Percentiles rank a stretch among this genome's conserved stretches.
These are phyloP conservation scores for Arxiozyma heterogenica DNA, from an alignment of 1,139 yeast genomes.

Conservation along the genomic window DNA sequence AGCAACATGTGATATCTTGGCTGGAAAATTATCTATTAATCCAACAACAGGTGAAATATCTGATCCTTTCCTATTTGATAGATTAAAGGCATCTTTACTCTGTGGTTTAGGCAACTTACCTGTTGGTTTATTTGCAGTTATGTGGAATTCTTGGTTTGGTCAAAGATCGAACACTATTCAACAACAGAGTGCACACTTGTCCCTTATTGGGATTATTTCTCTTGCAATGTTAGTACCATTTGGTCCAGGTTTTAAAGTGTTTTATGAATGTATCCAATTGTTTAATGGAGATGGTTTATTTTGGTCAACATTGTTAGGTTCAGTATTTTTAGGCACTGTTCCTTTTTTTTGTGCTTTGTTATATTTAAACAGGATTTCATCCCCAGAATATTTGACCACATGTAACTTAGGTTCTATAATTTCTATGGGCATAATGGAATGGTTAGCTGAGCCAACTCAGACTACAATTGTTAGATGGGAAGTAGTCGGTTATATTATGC, in stretches of 20 bases:
- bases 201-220: slow-evolving; percentile 18
- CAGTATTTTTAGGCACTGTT: slow-evolving; percentile 20
- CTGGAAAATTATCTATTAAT: slow-evolving; percentile 23
- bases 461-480: slow-evolving; percentile 28
- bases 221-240: slow-evolving; percentile 19
- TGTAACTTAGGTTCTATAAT: slow-evolving; percentile 23
- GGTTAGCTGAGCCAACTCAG: slow-evolving; percentile 24
- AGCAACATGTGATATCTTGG: slow-evolving; percentile 21
- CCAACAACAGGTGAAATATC: slow-evolving; percentile 21
- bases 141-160: slow-evolving; percentile 19
- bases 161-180: slow-evolving; percentile 2
- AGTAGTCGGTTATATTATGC: slow-evolving; percentile 24
- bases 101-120: slow-evolving; percentile 23
- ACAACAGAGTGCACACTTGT: slow-evolving; percentile 18
- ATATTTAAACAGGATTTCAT: slow-evolving; percentile 16
- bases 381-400: slow-evolving; percentile 24
- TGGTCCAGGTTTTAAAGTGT: slow-evolving; percentile 13
- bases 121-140: slow-evolving; percentile 22
- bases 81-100: slow-evolving; percentile 24
- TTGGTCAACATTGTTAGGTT: slow-evolving; percentile 18
- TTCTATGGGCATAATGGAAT: slow-evolving; percentile 25
- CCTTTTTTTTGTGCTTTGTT: slow-evolving; percentile 18
- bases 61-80: slow-evolving; percentile 26
- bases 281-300: slow-evolving; percentile 17
- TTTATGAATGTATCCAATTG: slow-evolving; percentile 11